Evolutionary conservation across 371 early-diverging fungal species (phyloP), one percentile per base, ranked within the genome.

Genomic region (Blastocladiella emersonii): DNA sequence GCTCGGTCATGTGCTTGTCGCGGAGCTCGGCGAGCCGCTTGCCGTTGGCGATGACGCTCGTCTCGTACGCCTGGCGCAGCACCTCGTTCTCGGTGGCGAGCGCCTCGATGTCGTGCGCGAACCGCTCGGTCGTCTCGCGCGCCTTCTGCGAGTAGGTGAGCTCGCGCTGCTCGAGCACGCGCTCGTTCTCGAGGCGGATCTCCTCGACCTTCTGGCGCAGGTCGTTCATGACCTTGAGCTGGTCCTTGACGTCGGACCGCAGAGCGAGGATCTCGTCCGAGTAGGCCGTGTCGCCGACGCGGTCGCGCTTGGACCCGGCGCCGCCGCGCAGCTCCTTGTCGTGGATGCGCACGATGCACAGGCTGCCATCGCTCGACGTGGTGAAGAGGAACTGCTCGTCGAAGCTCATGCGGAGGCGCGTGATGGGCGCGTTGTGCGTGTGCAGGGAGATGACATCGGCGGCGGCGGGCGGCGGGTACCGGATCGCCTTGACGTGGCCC

Each of bases 101-200:
- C 27, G 76, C 70, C 61, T 78, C 80, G 65, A 81, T 78, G 64
- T 81, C 81, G 62, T 77, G 77, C 67, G 70, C 69, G 57, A 75
- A 72, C 70, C 78, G 78, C 56, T 78, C 80, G 27, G 78, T 75
- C 25, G 76, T 70, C 61, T 80, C 77, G 63, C 74, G 73, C 61
- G 79, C 70, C 66, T 77, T 75, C 66, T 81, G 79, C 64, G 74
- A 76, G 68, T 71, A 78, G 62, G 71, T 74, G 74, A 77, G 72
- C 63, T 79, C 81, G 62, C 76, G 75, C 23, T 77, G 65, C 15
- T 77, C 64, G 17, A 81, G 70, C 65, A 79, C 78, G 66, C 75
- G 78, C 63, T 81, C 81, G 69, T 81, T 76, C 64, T 81, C 80
- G 74, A 78, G 70, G 64, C 78, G 79, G 32, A 81, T 70, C 65